phyloP scores from a whole-genome alignment of 2,329 filamentous ascomycete species.

The Calonectria pseudoreteaudii region DNA sequence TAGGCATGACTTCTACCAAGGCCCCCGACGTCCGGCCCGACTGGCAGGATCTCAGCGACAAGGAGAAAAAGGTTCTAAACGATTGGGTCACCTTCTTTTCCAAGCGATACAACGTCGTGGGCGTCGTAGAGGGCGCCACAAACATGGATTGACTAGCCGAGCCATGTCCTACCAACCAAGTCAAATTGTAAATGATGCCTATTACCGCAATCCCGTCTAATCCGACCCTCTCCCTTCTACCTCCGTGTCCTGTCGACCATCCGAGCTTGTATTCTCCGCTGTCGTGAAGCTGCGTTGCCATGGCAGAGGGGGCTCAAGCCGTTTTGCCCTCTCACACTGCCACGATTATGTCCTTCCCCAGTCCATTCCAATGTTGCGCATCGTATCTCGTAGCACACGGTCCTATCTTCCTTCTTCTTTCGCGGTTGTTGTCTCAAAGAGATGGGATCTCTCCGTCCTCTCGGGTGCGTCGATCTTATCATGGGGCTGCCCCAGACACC shows the following conservation, averaged over 20 bases:
- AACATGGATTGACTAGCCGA: constrained; percentile 59
- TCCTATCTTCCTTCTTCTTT: not conserved
- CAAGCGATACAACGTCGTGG: constrained; percentile 94
- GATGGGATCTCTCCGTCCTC: not conserved
- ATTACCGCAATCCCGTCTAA: not conserved
- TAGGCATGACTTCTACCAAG: constrained; percentile 89
- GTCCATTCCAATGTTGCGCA: not conserved
- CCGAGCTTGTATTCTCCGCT: constrained; percentile 35
- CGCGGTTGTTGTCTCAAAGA: not conserved
- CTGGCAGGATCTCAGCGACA: constrained; percentile 85
- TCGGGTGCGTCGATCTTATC: not conserved
- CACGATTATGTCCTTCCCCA: not conserved
- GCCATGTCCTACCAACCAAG: constrained; percentile 30
- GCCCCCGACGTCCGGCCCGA: constrained; percentile 84
- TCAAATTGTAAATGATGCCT: constrained; percentile 36
- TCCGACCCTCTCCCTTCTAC: not conserved
- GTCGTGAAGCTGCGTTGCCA: constrained; percentile 27
- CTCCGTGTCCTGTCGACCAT: not conserved
- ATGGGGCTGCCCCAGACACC: not conserved
- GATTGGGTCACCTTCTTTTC: constrained; percentile 98
- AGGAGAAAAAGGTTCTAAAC: constrained; percentile 84
- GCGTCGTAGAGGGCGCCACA: constrained; percentile 71
- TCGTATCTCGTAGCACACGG: not conserved
- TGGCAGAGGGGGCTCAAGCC: not conserved
- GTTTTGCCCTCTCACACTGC: not conserved